Conservation (phyloP, 2,329 filamentous ascomycete genomes). For the Penicillium sp. region DNA sequence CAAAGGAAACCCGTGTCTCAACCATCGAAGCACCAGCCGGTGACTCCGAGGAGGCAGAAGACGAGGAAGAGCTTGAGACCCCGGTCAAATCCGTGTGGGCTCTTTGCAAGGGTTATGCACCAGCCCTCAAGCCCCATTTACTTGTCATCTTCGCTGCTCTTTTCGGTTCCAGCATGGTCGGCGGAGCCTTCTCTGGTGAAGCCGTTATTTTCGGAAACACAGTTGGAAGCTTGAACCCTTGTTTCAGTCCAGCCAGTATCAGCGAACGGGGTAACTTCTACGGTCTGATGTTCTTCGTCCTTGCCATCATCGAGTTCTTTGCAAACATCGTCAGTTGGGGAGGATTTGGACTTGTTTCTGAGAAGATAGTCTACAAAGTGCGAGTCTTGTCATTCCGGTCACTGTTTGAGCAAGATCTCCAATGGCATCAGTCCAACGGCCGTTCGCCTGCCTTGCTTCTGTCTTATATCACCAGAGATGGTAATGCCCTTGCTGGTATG, state of each 20-base stretch:
- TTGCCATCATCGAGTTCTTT: conserved; percentile 59
- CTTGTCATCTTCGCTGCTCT: conserved; percentile 50
- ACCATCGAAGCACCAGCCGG: conserved; percentile 16
- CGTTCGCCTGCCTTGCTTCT: conserved; percentile 62
- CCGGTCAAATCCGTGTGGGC: conserved; percentile 29
- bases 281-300: conserved; percentile 59
- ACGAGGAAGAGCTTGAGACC: conserved; percentile 28
- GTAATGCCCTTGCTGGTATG: conserved; percentile 64
- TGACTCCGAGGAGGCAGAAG: conserved; percentile 20
- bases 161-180: conserved; percentile 53
- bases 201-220: conserved; percentile 62
- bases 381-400: conserved; percentile 64
- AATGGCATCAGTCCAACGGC: conserved; percentile 68
- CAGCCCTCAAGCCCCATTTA: conserved; percentile 39
- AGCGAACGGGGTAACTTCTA: conserved; percentile 53
- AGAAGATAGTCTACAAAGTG: conserved; percentile 63
- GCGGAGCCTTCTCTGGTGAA: conserved; percentile 56
- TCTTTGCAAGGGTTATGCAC: conserved; percentile 29
- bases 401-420: conserved; percentile 63
- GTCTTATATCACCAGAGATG: conserved; percentile 67
- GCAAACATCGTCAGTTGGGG: conserved; percentile 62
- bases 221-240: conserved; percentile 57
- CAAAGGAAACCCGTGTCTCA: conserved; percentile 15
- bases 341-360: conserved; percentile 58
- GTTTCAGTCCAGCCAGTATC: conserved; percentile 50